Evolutionary conservation across 371 early-diverging fungal species (phyloP), one percentile per base, ranked within the genome.

Genomic region (Circinella umbellata): DNA sequence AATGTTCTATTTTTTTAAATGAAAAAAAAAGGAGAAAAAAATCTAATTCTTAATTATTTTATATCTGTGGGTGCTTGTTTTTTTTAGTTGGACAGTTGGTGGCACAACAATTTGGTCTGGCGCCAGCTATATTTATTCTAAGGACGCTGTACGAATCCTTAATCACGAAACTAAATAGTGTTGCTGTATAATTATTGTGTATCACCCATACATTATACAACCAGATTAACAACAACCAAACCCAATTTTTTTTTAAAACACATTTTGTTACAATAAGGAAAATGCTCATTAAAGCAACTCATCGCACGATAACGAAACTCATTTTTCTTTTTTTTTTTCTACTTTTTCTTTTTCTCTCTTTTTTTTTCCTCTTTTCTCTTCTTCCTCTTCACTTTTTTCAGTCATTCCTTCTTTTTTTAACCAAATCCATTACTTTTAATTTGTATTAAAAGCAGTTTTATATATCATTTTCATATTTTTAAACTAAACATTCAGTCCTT

Each of bases 61-160:
- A 7, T 69, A 15, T 15, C 27, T 27, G 27, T 27, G 27, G 27
- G 27, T 27, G 27, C 27, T 27, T 27, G 27, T 27, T 27, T 59
- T 61, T 49, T 46, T 60, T 82, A 87, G 90, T 72, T 89, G 86
- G 73, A 67, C 83, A 7, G 93, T 93, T 13, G 94, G 90, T n/a
- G 84, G 84, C 8, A 94, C 95, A n/a, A 95, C 95, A 1, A 77
- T 95, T 20, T 85, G 88, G 80, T 92, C 93, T 46, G 95, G 95
- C 7, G 73, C 91, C 34, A 90, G 94, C 37, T 95, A 95, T 72
- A 64, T 95, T 46, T 84, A 84, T 62, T 89, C 92, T 39, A 92
- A 91, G 74, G 90, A 93, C 69, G 92, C 93, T 14, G 90, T 94
- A 60, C 84, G 80, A 76, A 87, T 89, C 67, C 69, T 89, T 39